These are phyloP conservation scores for Datura wrightii DNA, from an alignment of 257 asterid genomes.

Conservation along the genomic window DNA sequence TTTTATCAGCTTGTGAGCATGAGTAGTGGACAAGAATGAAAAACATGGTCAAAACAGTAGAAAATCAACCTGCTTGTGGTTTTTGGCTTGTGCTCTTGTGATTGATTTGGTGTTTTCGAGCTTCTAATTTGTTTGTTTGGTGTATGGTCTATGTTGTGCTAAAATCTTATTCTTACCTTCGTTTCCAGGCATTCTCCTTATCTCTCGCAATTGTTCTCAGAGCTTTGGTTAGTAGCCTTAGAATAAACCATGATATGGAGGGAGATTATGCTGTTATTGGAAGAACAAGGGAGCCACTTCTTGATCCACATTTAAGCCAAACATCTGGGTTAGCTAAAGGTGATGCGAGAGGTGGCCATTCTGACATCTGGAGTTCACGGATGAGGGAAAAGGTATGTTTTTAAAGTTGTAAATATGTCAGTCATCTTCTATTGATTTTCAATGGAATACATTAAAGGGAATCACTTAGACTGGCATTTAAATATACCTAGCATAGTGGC, in stretches of 20 bases:
- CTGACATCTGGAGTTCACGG: slow-evolving; percentile 79
- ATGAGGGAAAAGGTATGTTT: slow-evolving; percentile 76
- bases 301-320: slow-evolving; percentile 54
- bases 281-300: slow-evolving; percentile 66
- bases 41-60: not conserved
- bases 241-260: slow-evolving; percentile 60
- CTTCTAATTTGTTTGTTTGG: not conserved
- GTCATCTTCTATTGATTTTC: not conserved
- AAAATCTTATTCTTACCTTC: slow-evolving; percentile 28
- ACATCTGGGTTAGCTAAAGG: slow-evolving; percentile 56
- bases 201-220: slow-evolving; percentile 64
- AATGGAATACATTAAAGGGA: not conserved
- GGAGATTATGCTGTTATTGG: slow-evolving; percentile 53
- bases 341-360: slow-evolving; percentile 47
- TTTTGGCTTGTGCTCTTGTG: not conserved
- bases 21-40: slow-evolving; percentile 5
- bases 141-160: slow-evolving; percentile 16
- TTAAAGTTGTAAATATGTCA: not conserved
- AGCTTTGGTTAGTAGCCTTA: slow-evolving; percentile 62
- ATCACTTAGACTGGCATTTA: not conserved
- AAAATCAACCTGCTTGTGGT: not conserved
- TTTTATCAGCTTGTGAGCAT: slow-evolving; percentile 16
- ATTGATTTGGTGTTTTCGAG: not conserved
- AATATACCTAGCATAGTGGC: not conserved
- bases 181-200: slow-evolving; percentile 66